Conservation (phyloP, 192 early-diverging fungal genomes). For the Coemansia sp. region DNA sequence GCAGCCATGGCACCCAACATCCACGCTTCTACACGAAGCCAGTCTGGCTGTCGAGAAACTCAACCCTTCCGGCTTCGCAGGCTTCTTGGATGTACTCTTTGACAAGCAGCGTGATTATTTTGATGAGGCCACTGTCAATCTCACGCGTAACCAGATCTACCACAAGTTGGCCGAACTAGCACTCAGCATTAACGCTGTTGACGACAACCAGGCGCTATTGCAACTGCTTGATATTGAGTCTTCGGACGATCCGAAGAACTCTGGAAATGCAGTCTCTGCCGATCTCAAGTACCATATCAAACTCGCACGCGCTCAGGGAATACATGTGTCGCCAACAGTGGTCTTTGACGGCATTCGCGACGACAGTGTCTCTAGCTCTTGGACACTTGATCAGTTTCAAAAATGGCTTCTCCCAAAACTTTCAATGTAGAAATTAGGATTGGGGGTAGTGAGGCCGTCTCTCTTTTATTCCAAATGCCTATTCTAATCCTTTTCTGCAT, state of each 20-base stretch:
- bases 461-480: too few species aligned
- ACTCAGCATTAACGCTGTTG: slow-evolving; percentile 44
- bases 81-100: slow-evolving; percentile 60
- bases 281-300: slow-evolving; percentile 71
- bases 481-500: neutral
- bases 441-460: too few species aligned
- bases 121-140: slow-evolving; percentile 62
- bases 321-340: slow-evolving; percentile 78
- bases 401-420: slow-evolving; percentile 54
- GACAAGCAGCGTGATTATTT: slow-evolving; percentile 60
- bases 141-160: slow-evolving; percentile 59
- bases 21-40: slow-evolving; percentile 74
- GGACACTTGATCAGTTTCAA: slow-evolving; percentile 67
- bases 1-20: slow-evolving; percentile 81
- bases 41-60: slow-evolving; percentile 67
- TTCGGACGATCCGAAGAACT: slow-evolving; percentile 50
- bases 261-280: slow-evolving; percentile 66
- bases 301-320: slow-evolving; percentile 65
- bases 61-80: slow-evolving; percentile 55
- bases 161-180: slow-evolving; percentile 56
- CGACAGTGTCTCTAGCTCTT: slow-evolving; percentile 64
- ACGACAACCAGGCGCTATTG: slow-evolving; percentile 47
- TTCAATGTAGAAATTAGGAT: neutral
- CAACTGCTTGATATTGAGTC: slow-evolving; percentile 54
- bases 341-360: slow-evolving; percentile 66